Evolutionary conservation across 1,284 basidiomycete genomes (phyloP).

Genomic region (Ganoderma resinaceum): DNA sequence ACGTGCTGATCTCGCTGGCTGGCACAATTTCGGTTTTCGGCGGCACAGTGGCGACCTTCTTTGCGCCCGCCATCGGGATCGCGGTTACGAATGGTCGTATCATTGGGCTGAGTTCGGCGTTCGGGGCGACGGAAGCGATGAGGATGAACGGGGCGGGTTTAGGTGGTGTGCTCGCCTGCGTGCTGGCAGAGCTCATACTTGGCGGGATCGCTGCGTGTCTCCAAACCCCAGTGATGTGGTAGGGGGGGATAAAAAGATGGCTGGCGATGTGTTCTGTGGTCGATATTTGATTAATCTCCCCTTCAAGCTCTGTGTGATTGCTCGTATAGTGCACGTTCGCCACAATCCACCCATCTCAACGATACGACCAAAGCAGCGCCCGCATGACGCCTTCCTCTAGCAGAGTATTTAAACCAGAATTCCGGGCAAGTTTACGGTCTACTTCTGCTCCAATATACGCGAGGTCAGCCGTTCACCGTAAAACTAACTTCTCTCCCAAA

Average conservation of each 20-base stretch:
- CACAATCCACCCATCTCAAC: not conserved
- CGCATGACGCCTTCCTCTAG: not conserved
- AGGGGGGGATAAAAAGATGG: not conserved
- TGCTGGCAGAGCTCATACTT: not conserved
- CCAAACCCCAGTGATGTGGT: not conserved
- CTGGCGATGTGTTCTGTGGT: not conserved
- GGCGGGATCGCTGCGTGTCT: not conserved
- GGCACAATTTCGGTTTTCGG: not conserved
- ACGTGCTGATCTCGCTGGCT: not conserved
- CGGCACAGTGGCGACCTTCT: not conserved
- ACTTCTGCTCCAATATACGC: not conserved
- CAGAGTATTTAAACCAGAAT: not conserved
- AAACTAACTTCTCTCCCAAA: not conserved
- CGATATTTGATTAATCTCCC: not conserved
- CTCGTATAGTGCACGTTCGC: not conserved
- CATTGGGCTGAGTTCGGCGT: not conserved
- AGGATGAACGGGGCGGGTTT: not conserved
- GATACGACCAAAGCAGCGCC: not conserved
- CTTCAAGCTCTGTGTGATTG: not conserved
- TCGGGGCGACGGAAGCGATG: not conserved
- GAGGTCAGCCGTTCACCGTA: not conserved
- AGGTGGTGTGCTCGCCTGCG: not conserved
- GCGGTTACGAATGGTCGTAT: not conserved
- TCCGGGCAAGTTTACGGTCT: not conserved
- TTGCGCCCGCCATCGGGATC: not conserved